Evolutionary conservation across 495 filamentous ascomycete species (phyloP).

Genomic region (Darksidea phi): DNA sequence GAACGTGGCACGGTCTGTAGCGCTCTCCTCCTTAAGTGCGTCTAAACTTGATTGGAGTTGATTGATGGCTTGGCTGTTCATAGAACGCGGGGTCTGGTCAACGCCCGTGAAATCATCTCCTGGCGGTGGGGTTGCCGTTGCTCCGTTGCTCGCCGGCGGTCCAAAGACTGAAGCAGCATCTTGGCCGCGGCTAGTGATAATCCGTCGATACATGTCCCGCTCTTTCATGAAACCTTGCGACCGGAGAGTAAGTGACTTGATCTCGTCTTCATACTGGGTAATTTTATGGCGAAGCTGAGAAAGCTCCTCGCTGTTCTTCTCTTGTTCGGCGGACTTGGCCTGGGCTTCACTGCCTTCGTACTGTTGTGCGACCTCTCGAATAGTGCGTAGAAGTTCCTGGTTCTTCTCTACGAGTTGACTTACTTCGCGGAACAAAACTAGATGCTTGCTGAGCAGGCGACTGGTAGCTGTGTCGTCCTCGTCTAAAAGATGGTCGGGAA

Average conservation of each 20-base stretch:
- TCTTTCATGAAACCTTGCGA: conserved; percentile 92
- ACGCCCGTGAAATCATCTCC: conserved; percentile 44
- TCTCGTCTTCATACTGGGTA: conserved; percentile 65
- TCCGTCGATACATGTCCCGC: conserved; percentile 93
- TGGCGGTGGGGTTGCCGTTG: conserved; percentile 47
- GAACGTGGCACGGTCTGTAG: conserved; percentile 71
- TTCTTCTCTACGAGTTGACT: conserved; percentile 88
- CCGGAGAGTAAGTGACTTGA: conserved; percentile 71
- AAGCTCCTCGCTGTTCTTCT: conserved; percentile 70
- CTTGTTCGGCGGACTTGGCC: conserved; percentile 64
- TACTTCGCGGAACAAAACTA: conserved; percentile 80
- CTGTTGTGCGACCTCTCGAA: conserved; percentile 76
- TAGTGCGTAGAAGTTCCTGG: conserved; percentile 72
- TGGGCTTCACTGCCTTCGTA: conserved; percentile 89
- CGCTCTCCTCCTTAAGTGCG: conserved; percentile 78
- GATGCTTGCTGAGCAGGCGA: conserved; percentile 77
- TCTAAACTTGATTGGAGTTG: conserved; percentile 91
- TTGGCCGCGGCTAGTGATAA: conserved; percentile 75
- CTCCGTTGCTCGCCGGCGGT: conserved; percentile 54
- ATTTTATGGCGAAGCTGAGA: conserved; percentile 64
- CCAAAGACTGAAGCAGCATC: conserved; percentile 67
- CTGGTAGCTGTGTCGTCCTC: conserved; percentile 71
- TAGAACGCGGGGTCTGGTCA: conserved; percentile 46
- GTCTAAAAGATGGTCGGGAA: conserved; percentile 61
- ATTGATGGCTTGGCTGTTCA: conserved; percentile 67